phyloP scores from a whole-genome alignment of 345 rosid genomes.

The Eucalyptus curtisii region DNA sequence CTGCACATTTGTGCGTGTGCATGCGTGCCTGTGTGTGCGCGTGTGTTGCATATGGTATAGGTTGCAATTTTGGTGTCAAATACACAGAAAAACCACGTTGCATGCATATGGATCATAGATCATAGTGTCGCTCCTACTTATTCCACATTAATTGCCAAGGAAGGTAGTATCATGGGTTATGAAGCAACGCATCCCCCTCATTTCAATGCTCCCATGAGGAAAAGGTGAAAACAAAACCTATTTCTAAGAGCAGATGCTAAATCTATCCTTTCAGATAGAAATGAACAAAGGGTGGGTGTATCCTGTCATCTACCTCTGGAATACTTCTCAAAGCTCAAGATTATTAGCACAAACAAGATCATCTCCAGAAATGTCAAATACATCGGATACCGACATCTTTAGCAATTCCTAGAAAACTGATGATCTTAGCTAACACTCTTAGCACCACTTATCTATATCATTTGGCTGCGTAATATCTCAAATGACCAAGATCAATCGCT shows the following conservation, averaged over 20 bases:
- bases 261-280: neutral
- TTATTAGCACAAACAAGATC: neutral
- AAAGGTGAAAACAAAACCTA: neutral
- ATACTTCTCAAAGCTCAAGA: neutral
- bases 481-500: neutral
- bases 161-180: neutral
- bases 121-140: neutral
- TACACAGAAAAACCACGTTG: neutral
- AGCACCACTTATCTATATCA: neutral
- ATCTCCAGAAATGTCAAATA: neutral
- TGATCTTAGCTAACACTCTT: neutral
- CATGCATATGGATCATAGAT: neutral
- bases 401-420: neutral
- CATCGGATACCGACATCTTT: neutral
- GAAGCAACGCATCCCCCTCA: neutral
- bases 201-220: neutral
- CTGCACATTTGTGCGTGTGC: neutral
- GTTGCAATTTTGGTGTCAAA: neutral
- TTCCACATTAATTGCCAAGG: neutral
- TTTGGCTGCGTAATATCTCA: neutral
- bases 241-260: neutral
- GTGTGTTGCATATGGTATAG: neutral
- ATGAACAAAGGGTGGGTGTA: neutral
- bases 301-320: neutral
- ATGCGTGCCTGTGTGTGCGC: no score